Evolutionary conservation across 169 alveolate species (phyloP).

Genomic region (Babesia sp.): DNA sequence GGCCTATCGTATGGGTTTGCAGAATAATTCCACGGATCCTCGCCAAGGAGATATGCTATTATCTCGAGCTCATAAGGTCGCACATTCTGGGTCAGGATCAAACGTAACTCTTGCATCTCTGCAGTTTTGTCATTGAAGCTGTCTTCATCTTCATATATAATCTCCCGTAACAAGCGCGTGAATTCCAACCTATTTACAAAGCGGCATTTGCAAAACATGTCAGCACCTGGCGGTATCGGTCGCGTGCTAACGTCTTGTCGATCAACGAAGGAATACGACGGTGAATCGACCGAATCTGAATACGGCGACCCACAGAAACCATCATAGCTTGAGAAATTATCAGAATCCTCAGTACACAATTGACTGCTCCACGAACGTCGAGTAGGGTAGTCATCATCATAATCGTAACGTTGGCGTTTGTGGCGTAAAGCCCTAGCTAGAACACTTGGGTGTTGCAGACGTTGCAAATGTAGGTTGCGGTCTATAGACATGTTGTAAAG

Average conservation of each 20-base stretch:
- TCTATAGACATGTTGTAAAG: conserved; percentile 55
- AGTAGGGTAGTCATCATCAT: conserved; percentile 15
- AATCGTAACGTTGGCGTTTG: conserved; percentile 21
- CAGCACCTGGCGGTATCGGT: conserved; percentile 64
- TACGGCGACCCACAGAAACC: neutral
- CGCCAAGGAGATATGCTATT: conserved; percentile 50
- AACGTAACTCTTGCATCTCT: conserved; percentile 48
- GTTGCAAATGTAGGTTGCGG: conserved; percentile 39
- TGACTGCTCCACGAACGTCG: conserved; percentile 15
- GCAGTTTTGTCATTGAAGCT: conserved; percentile 36
- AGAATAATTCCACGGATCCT: conserved; percentile 56
- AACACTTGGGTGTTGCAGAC: conserved; percentile 10
- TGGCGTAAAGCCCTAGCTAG: conserved; percentile 1
- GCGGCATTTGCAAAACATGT: conserved; percentile 49
- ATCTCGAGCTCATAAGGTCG: conserved; percentile 64
- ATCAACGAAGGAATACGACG: neutral
- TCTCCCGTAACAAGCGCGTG: conserved; percentile 42
- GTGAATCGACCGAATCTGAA: neutral
- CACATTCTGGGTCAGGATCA: conserved; percentile 54
- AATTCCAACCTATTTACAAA: conserved; percentile 53
- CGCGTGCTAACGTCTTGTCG: conserved; percentile 7
- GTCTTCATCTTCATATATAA: conserved; percentile 18
- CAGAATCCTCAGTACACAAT: conserved; percentile 10
- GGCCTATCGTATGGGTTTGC: conserved; percentile 56
- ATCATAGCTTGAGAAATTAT: neutral